Percentiles rank a stretch among this genome's conserved stretches.
phyloP scores from a whole-genome alignment of 1,284 basidiomycete genomes.

The Naganishia cerealis region DNA sequence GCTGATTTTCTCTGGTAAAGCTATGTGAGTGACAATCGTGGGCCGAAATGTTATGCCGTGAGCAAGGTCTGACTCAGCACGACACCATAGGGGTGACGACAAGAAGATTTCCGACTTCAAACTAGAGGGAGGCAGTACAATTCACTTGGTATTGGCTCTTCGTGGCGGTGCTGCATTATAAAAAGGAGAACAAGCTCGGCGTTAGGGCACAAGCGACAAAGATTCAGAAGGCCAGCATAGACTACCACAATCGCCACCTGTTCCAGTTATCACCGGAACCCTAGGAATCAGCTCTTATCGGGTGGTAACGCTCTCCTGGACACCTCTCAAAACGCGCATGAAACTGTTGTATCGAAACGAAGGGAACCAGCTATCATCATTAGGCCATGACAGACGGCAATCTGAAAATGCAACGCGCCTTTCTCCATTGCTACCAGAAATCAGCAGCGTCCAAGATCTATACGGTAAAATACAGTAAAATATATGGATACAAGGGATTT shows the following conservation, averaged over 20 bases:
- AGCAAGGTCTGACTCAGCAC: neutral
- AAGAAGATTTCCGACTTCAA: constrained; percentile 82
- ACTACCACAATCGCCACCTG: neutral
- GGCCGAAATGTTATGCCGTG: neutral
- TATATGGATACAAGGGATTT: neutral
- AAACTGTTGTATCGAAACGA: constrained; percentile 22
- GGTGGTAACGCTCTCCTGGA: neutral
- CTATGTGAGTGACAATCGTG: constrained; percentile 70
- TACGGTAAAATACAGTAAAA: constrained; percentile 8
- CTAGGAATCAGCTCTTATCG: neutral
- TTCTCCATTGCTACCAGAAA: neutral
- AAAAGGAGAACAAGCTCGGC: neutral
- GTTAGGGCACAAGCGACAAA: neutral
- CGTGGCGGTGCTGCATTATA: constrained; percentile 66
- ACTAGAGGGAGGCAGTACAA: constrained; percentile 75
- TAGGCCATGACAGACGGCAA: neutral
- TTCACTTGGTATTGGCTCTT: constrained; percentile 88
- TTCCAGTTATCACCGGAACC: neutral
- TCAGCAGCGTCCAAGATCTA: neutral
- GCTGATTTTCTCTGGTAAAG: constrained; percentile 89
- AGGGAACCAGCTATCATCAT: neutral
- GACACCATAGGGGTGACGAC: constrained; percentile 65
- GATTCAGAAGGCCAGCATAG: neutral
- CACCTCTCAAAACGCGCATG: neutral
- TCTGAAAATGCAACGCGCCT: neutral